phyloP scores from a whole-genome alignment of 2,329 filamentous ascomycete species.

The Cladosporium velox region DNA sequence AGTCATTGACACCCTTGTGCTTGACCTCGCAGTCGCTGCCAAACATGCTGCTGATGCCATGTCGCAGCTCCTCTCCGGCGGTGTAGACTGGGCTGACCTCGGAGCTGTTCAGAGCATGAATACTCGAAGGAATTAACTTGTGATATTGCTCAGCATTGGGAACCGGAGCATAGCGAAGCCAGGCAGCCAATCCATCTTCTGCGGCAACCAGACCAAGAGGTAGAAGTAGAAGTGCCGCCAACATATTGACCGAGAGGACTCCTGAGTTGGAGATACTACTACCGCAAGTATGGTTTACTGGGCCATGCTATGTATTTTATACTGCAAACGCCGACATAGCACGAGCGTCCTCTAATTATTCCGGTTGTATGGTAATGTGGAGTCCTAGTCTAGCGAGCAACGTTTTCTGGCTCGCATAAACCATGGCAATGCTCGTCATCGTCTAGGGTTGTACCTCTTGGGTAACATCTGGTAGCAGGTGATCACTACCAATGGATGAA shows the following conservation, averaged over 20 bases:
- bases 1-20: conserved; percentile 27
- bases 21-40: conserved; percentile 41
- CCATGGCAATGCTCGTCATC: not conserved
- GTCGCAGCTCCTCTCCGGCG: conserved; percentile 56
- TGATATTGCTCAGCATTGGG: conserved; percentile 42
- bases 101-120: conserved; percentile 55
- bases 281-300: not conserved
- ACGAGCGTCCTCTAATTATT: not conserved
- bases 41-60: conserved; percentile 60
- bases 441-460: not conserved
- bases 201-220: conserved; percentile 45
- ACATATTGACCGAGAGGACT: conserved; percentile 6
- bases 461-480: not conserved
- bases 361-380: conserved; percentile 1
- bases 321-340: not conserved
- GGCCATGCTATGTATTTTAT: not conserved
- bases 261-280: not conserved
- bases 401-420: not conserved
- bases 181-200: conserved; percentile 63
- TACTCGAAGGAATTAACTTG: conserved; percentile 45
- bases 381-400: not conserved
- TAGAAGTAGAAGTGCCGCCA: conserved; percentile 13
- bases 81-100: conserved; percentile 57
- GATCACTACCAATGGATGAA: not conserved
- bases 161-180: conserved; percentile 65